A percentile compares a stretch with the other conserved stretches of the same genome.
Conservation (phyloP, 257 asterid genomes). For the Euphrasia confusa region DNA sequence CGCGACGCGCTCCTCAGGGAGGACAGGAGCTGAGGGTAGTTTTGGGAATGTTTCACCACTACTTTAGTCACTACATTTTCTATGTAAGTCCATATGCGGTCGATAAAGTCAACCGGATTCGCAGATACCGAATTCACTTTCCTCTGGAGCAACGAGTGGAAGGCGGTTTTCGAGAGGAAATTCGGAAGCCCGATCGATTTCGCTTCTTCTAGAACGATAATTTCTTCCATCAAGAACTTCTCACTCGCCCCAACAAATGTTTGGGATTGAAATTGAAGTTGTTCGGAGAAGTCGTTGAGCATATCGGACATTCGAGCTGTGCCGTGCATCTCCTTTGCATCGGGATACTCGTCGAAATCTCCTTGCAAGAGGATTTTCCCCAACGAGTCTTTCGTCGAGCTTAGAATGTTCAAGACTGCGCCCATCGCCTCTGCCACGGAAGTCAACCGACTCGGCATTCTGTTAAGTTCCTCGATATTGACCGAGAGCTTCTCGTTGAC, state of each 20-base stretch:
- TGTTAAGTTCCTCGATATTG: too few species aligned
- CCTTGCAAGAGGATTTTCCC: constrained; percentile 13
- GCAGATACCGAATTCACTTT: constrained; percentile 13
- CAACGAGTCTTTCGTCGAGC: too few species aligned
- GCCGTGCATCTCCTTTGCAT: constrained; percentile 27
- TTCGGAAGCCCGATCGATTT: constrained; percentile 27
- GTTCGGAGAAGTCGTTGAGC: constrained; percentile 21
- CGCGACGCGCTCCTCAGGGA: constrained; percentile 17
- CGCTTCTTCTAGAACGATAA: constrained; percentile 25
- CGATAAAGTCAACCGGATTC: constrained; percentile 13
- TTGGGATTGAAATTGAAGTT: constrained; percentile 11
- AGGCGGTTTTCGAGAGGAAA: constrained; percentile 23
- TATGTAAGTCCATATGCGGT: constrained; percentile 23
- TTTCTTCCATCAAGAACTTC: constrained; percentile 25
- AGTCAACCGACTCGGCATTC: too few species aligned
- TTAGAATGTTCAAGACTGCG: too few species aligned
- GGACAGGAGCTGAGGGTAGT: constrained; percentile 26
- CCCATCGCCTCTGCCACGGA: too few species aligned
- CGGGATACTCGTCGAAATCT: constrained; percentile 34
- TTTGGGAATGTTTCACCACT: constrained; percentile 16
- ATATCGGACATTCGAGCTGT: constrained; percentile 26
- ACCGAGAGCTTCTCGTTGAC: too few species aligned
- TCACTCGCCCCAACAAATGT: not conserved
- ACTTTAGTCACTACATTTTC: not conserved
- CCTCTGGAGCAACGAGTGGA: constrained; percentile 21